Evolutionary conservation across 371 early-diverging fungal genomes (phyloP), one percentile per base, ranked within the genome.

Genomic region (Mucor circinelloides): DNA sequence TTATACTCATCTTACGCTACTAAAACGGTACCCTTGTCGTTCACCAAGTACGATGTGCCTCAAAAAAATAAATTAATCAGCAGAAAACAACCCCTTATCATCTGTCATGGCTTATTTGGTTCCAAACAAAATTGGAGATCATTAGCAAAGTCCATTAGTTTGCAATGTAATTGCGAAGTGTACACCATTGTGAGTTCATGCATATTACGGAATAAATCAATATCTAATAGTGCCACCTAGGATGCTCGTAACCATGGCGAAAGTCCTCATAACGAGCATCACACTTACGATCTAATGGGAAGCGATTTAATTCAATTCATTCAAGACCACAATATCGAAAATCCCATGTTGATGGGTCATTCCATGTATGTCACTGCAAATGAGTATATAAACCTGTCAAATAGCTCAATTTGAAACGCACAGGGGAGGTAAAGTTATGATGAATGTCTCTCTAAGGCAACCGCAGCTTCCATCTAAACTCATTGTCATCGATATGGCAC

Each of bases 231-330:
- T 21, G 13, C 48, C 55, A 52, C 46, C 27, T 58, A 89, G 88
- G 98, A 98, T 78, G 81, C 94, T 68, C 86, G 97, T 34, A 97
- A 98, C 76, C 98, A 98, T 72, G 98, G 98, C n/a, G 94, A 94
- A 23, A 93, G 94, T 60, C 91, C 90, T 7, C 97, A 96, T 67
- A 58, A 71, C 21, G 58, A 65, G 0, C 75, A 69, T 3, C 93
- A 94, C 69, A 87, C 84, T n/a, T 95, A 94, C 69, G 67, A 75
- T 9, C 73, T 82, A 15, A 96, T 98, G 96, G 83, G 93, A 2
- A 69, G 72, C 15, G 97, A 97, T 68, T 75, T 97, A 6, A 75
- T 71, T 5, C 70, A 68, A n/a, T 93, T 93, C 58, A 71, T 94
- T 30, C 57, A 81, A n/a, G 78, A 84, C 28, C 88, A 93, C 31